Base-by-base conservation (phyloP, 2,329 filamentous ascomycete genomes). In the Colletotrichum falcatum region DNA sequence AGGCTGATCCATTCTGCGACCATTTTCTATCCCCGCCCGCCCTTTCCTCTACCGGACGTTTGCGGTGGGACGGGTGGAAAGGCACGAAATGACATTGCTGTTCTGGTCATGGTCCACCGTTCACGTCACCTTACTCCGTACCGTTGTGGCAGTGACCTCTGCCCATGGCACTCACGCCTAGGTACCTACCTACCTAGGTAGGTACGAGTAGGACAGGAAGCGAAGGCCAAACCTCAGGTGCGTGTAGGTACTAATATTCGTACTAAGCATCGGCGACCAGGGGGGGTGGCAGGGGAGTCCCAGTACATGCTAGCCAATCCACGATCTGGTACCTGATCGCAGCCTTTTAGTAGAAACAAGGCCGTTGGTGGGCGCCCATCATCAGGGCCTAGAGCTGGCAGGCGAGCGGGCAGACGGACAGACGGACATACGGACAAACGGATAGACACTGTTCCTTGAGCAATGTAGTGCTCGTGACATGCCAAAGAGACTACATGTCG, bases 31-130 rank as follows among this genome's bases (percentile, higher is more conserved):
- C 30, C 53, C 48, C 33, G 54, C 39, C 46, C 48, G 11, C 28
- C 39, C 39, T 23, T 37, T 58, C n/a, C n/a, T 46, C 5, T 54
- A 35, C 30, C 42, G 35, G 30, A 37, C 12, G 35, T 39, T 20
- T 39, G 53, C 51, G 56, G 67, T 67, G 58, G 67, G 49, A 65
- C 67, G 39, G 51, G 42, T 62, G 63, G 63, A 39, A 66, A 62
- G 33, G 30, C 51, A 37, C 37, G 58, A 70, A 62, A 70, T 70
- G 67, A 70, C 49, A 70, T 70, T 70, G 54, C 66, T 70, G 66
- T 70, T 70, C 62, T 70, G 33, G 66, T 70, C 66, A 42, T 66
- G 66, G 66, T 66, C 53, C 49, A 69, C 66, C 66, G 66, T 69
- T 23, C 54, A 65, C 61, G 66, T 69, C 54, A 23, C 66, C 46